phyloP scores from a whole-genome alignment of 2,329 filamentous ascomycete species.

The Botrytis elliptica region DNA sequence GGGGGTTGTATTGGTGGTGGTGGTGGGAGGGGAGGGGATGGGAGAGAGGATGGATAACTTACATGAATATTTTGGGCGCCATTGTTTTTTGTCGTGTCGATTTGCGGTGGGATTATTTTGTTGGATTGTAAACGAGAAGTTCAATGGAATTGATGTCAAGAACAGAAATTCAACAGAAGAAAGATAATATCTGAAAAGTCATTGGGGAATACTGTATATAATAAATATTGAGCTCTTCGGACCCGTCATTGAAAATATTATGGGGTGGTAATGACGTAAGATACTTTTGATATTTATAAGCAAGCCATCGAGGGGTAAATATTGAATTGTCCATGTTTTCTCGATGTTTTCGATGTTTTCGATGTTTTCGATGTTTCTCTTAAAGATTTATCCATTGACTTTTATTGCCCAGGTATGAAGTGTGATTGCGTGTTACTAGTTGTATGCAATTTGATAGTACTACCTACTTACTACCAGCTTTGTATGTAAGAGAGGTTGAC shows the following conservation, averaged over 20 bases:
- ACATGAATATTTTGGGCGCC: constrained; percentile 36
- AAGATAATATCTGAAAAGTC: no score
- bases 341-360: no score
- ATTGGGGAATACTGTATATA: neutral
- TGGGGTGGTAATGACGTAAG: constrained; percentile 1
- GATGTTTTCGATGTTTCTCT: no score
- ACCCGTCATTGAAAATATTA: neutral
- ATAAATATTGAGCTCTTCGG: neutral
- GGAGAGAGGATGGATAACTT: neutral
- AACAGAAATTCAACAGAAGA: neutral
- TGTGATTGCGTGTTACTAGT: neutral
- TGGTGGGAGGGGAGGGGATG: neutral
- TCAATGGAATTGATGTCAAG: no score
- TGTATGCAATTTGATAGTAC: neutral
- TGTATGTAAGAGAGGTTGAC: no score
- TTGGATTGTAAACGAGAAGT: neutral
- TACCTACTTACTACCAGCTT: neutral
- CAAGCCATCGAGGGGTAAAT: neutral
- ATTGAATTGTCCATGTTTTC: neutral
- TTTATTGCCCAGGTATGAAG: no score
- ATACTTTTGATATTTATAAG: constrained; percentile 1
- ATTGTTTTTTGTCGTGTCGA: constrained; percentile 19
- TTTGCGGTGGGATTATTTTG: neutral
- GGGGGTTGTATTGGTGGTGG: neutral
- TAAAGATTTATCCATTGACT: neutral